Evolutionary conservation across 768 basidiomycete genomes (phyloP).

Genomic region (Serendipita indica): DNA sequence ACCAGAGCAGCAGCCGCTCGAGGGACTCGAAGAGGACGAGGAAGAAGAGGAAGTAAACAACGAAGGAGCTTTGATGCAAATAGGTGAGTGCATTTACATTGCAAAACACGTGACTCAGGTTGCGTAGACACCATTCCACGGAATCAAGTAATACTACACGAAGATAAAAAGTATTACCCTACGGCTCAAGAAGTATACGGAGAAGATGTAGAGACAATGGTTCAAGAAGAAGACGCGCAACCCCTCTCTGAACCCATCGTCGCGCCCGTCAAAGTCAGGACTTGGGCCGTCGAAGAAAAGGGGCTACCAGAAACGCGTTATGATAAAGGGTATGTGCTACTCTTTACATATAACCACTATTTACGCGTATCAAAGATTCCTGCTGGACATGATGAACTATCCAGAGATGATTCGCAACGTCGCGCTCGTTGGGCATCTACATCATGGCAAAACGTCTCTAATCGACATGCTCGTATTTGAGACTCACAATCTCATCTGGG

Average conservation of each 20-base stretch:
- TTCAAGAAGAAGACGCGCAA: constrained; percentile 97
- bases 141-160: constrained; percentile 79
- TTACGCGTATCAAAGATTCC: constrained; percentile 42
- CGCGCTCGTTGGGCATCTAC: constrained; percentile 88
- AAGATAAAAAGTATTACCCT: constrained; percentile 97
- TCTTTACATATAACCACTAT: not conserved
- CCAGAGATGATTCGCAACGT: constrained; percentile 95
- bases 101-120: not conserved
- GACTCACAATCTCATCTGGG: constrained; percentile 90
- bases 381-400: constrained; percentile 80
- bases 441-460: constrained; percentile 94
- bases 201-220: constrained; percentile 83
- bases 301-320: constrained; percentile 93
- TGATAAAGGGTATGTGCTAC: constrained; percentile 68
- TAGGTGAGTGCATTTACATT: constrained; percentile 28
- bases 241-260: constrained; percentile 90
- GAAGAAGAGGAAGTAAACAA: constrained; percentile 33
- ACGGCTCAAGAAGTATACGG: constrained; percentile 88
- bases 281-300: constrained; percentile 92
- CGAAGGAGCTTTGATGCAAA: constrained; percentile 62
- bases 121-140: constrained; percentile 47
- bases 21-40: constrained; percentile 71
- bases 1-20: constrained; percentile 43
- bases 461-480: constrained; percentile 96
- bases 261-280: constrained; percentile 85